phyloP scores from a whole-genome alignment of 2,329 filamentous ascomycete genomes.

The Gyromitra esculenta region DNA sequence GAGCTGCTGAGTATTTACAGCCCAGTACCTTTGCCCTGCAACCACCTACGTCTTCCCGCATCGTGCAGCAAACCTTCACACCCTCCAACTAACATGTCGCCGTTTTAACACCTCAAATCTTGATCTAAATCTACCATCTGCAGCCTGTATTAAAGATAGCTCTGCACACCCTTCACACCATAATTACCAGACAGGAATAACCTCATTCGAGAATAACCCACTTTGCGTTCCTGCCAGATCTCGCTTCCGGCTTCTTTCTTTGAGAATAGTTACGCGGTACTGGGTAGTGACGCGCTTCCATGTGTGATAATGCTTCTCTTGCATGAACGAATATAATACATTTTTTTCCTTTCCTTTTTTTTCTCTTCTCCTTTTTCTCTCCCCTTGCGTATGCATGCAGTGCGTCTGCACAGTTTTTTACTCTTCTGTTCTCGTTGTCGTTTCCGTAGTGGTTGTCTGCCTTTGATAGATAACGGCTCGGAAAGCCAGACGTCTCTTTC shows the following conservation, averaged over 20 bases:
- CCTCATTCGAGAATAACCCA: constrained; percentile 30
- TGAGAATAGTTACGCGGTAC: constrained; percentile 36
- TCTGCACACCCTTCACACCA: constrained; percentile 20
- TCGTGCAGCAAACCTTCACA: constrained; percentile 42
- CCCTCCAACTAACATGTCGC: constrained; percentile 28
- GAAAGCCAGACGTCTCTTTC: background rate
- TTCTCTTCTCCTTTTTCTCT: background rate
- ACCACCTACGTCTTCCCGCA: constrained; percentile 48
- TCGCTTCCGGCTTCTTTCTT: constrained; percentile 45
- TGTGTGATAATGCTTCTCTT: constrained; percentile 44
- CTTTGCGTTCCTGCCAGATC: constrained; percentile 46
- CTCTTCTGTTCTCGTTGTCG: constrained; percentile 25
- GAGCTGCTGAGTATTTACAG: constrained; percentile 25
- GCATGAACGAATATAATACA: constrained; percentile 28
- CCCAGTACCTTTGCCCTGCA: constrained; percentile 29
- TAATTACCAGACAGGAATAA: constrained; percentile 35
- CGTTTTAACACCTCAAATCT: constrained; percentile 45
- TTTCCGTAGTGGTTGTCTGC: constrained; percentile 23
- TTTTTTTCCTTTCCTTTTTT: background rate
- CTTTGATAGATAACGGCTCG: constrained; percentile 33
- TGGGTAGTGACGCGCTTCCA: constrained; percentile 42
- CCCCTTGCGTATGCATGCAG: too few relatives aligned
- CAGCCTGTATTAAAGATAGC: constrained; percentile 34
- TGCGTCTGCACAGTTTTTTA: background rate
- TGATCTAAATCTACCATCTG: constrained; percentile 47